phyloP scores from a whole-genome alignment of 352 stramenopile species.

The Globisporangium solare region DNA sequence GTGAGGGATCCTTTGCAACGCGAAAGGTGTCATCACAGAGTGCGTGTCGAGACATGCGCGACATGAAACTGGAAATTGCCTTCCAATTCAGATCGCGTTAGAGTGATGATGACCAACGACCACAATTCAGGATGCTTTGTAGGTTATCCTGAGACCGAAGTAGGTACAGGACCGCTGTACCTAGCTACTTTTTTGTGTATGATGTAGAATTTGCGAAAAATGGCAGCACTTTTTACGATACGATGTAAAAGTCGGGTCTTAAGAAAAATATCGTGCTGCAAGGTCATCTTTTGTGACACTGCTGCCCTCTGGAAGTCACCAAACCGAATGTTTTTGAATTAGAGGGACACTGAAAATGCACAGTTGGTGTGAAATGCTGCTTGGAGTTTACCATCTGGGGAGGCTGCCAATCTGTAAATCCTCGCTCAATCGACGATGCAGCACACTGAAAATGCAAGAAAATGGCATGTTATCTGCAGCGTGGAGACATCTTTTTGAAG shows the following conservation, averaged over 20 bases:
- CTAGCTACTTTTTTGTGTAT: too few species aligned
- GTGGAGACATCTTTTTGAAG: not conserved
- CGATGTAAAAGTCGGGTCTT: not conserved
- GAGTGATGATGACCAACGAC: not conserved
- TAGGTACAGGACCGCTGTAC: not conserved
- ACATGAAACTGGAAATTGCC: slow-evolving; percentile 2
- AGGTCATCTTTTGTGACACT: too few species aligned
- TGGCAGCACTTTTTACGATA: not conserved
- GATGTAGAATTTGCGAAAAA: not conserved
- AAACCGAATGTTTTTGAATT: not conserved
- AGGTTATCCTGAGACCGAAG: slow-evolving; percentile 10
- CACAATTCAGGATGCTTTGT: slow-evolving; percentile 6
- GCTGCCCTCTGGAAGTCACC: not conserved
- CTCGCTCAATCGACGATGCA: not conserved
- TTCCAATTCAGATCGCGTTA: not conserved
- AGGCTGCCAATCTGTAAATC: not conserved
- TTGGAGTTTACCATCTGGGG: not conserved
- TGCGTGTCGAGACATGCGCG: slow-evolving; percentile 7
- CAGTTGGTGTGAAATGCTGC: not conserved
- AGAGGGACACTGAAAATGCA: not conserved
- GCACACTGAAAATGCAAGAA: not conserved
- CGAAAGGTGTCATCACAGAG: not conserved
- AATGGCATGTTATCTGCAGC: not conserved
- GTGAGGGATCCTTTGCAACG: not conserved
- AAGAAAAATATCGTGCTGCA: too few species aligned